These are phyloP conservation scores for Pyrus bretschneideri DNA, from an alignment of 306 rosid species.

Conservation along the genomic window DNA sequence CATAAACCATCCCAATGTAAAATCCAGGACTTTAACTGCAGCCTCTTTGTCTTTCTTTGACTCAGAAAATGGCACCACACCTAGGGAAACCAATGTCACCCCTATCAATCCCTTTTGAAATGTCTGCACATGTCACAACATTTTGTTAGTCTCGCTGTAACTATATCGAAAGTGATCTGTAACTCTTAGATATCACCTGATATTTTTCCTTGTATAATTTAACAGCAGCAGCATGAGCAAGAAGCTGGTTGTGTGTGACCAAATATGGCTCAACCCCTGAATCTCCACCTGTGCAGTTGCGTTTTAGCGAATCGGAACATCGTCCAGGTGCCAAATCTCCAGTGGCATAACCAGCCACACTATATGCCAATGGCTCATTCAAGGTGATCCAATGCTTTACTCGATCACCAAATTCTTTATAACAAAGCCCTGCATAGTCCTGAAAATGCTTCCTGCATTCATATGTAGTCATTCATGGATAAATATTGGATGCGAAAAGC, in stretches of 20 bases:
- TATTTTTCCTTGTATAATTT: slow-evolving; percentile 31
- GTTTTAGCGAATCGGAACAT: slow-evolving; percentile 32
- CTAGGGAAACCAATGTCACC: slow-evolving; percentile 31
- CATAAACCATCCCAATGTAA: slow-evolving; percentile 54
- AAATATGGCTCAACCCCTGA: slow-evolving; percentile 40
- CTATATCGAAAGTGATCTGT: not conserved
- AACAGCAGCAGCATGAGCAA: slow-evolving; percentile 47
- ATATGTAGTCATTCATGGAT: not conserved
- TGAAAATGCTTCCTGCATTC: slow-evolving; percentile 17
- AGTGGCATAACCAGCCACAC: slow-evolving; percentile 17
- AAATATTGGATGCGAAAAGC: no score
- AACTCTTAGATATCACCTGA: slow-evolving; percentile 24
- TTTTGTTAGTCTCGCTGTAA: not conserved
- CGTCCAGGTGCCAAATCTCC: slow-evolving; percentile 31
- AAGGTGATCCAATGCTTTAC: slow-evolving; percentile 38
- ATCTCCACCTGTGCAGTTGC: slow-evolving; percentile 36
- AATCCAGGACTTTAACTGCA: slow-evolving; percentile 39
- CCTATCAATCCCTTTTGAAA: slow-evolving; percentile 49
- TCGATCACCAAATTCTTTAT: slow-evolving; percentile 28
- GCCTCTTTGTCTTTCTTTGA: slow-evolving; percentile 26
- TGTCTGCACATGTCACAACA: slow-evolving; percentile 18
- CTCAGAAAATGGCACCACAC: slow-evolving; percentile 40
- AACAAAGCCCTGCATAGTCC: slow-evolving; percentile 31
- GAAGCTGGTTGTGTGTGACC: slow-evolving; percentile 33
- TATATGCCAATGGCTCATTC: slow-evolving; percentile 33